phyloP scores from a whole-genome alignment of 768 basidiomycete species.

The Lentinula edodes region DNA sequence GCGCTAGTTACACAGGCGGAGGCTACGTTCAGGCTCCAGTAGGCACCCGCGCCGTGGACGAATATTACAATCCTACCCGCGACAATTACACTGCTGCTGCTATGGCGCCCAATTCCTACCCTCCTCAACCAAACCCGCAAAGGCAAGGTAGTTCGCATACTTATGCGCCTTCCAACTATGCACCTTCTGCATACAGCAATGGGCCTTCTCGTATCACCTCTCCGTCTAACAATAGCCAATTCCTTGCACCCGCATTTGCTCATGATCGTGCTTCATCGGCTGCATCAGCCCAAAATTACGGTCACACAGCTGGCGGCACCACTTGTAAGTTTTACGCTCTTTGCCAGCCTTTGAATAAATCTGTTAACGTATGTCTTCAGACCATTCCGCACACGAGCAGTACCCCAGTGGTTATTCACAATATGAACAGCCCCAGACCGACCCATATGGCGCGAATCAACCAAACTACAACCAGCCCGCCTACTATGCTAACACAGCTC shows the following conservation, averaged over 20 bases:
- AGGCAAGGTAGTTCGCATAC: constrained; percentile 34
- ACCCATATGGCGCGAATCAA: constrained; percentile 21
- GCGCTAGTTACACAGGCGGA: constrained; percentile 31
- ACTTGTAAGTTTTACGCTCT: constrained; percentile 39
- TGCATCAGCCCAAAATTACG: constrained; percentile 37
- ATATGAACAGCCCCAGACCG: constrained; percentile 35
- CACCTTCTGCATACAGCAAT: constrained; percentile 26
- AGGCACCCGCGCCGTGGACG: constrained; percentile 70
- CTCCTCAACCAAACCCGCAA: constrained; percentile 41
- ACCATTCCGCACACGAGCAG: constrained; percentile 53
- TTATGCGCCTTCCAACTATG: constrained; percentile 35
- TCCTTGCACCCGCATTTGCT: constrained; percentile 15
- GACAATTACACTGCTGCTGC: constrained; percentile 15
- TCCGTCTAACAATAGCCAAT: constrained; percentile 23
- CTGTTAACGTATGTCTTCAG: constrained; percentile 26
- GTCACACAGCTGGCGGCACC: constrained; percentile 46
- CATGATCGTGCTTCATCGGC: constrained; percentile 9
- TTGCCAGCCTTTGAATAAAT: neutral
- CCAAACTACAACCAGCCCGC: neutral
- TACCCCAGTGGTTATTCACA: constrained; percentile 40
- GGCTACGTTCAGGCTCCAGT: constrained; percentile 63
- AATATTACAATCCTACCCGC: constrained; percentile 51
- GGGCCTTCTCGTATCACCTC: constrained; percentile 11
- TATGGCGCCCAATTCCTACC: constrained; percentile 23
- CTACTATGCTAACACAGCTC: constrained; percentile 17